A percentile compares a stretch with the other conserved stretches of the same genome.
These are phyloP conservation scores for Metarhizium brunneum DNA, from an alignment of 2,329 filamentous ascomycete genomes.

Conservation along the genomic window DNA sequence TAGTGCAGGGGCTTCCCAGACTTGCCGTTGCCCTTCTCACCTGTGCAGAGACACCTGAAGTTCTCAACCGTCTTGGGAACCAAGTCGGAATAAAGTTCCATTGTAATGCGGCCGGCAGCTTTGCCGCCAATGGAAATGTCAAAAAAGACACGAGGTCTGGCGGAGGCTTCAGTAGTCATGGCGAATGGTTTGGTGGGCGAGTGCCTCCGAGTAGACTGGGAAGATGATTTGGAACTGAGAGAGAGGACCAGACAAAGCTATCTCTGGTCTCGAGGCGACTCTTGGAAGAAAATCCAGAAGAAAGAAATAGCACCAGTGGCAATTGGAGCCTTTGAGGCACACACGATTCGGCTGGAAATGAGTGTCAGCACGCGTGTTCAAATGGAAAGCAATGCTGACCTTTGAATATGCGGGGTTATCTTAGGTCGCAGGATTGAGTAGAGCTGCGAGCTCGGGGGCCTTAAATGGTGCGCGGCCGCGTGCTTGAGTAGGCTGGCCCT, in stretches of 20 bases:
- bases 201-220: background rate
- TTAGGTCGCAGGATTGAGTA: background rate
- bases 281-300: background rate
- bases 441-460: background rate
- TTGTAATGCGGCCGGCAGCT: conserved; percentile 67
- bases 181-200: conserved; percentile 7
- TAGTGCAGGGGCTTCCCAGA: conserved; percentile 80
- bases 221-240: background rate
- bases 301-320: background rate
- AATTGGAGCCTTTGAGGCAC: background rate
- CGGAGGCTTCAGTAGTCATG: conserved; percentile 35
- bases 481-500: background rate
- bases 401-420: background rate
- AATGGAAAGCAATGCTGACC: background rate
- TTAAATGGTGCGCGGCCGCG: no score
- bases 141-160: conserved; percentile 80
- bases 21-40: conserved; percentile 81
- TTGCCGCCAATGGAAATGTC: conserved; percentile 76
- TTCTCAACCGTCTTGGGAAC: conserved; percentile 96
- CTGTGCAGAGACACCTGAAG: conserved; percentile 89
- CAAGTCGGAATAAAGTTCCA: conserved; percentile 69
- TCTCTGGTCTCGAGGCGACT: background rate
- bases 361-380: background rate
- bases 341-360: no score
- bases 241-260: background rate